A percentile compares a stretch with the other conserved stretches of the same genome.
Evolutionary conservation across 208 protist species (phyloP).

Genomic region (Naegleria lovaniensis): DNA sequence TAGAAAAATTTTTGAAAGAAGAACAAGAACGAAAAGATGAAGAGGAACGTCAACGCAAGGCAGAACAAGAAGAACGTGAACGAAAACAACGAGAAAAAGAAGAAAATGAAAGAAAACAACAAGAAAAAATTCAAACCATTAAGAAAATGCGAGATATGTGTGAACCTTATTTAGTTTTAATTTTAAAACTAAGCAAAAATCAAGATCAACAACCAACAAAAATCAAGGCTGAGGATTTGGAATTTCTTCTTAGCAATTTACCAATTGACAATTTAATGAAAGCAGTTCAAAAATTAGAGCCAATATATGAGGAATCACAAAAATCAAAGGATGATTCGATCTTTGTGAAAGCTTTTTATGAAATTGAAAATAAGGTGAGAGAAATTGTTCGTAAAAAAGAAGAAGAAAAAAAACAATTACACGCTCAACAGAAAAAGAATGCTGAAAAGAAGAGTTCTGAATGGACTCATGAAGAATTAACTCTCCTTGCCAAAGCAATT

Average conservation of each 20-base stretch:
- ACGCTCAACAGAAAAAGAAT: background rate
- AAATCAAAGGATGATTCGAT: background rate
- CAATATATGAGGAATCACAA: background rate
- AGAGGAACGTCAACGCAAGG: background rate
- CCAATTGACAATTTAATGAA: conserved; percentile 20
- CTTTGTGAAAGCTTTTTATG: background rate
- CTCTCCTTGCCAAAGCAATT: conserved; percentile 81
- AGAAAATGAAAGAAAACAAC: background rate
- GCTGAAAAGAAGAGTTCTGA: conserved; percentile 31
- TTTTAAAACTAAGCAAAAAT: background rate
- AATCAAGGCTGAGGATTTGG: conserved; percentile 36
- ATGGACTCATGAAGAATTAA: conserved; percentile 83
- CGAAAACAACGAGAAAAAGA: background rate
- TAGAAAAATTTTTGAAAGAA: conserved; percentile 18
- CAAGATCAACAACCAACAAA: background rate
- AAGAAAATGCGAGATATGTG: conserved; percentile 3
- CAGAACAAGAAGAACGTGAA: background rate
- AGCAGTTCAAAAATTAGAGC: background rate
- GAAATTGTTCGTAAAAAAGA: background rate
- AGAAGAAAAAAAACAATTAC: background rate
- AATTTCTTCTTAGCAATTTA: conserved; percentile 31
- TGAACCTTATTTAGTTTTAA: background rate
- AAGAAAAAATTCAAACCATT: background rate
- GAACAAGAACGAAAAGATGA: conserved; percentile 25
- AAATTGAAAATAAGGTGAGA: background rate